Percentiles rank a stretch among this genome's conserved stretches.
phyloP scores from a whole-genome alignment of 768 basidiomycete species.

The Lentinula guzmanii region DNA sequence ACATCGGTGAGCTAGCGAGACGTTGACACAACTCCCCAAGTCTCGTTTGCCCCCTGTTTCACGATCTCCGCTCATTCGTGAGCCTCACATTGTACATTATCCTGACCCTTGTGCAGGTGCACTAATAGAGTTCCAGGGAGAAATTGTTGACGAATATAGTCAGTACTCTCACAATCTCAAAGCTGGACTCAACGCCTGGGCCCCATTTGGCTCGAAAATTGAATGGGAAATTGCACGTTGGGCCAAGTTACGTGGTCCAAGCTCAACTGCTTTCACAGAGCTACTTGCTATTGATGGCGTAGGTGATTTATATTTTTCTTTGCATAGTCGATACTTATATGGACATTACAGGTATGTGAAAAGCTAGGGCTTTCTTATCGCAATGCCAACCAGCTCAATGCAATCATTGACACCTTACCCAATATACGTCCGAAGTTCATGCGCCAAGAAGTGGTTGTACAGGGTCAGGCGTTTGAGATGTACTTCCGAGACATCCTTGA shows the following conservation, averaged over 20 bases:
- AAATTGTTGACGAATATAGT: no score
- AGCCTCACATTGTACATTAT: no score
- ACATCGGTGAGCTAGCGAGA: no score
- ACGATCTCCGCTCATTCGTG: no score
- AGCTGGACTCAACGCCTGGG: no score
- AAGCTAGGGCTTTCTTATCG: conserved; percentile 25
- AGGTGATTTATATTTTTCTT: background rate
- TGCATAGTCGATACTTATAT: background rate
- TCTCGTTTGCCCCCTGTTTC: no score
- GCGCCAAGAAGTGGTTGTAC: conserved; percentile 1
- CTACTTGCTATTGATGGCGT: background rate
- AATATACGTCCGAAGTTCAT: background rate
- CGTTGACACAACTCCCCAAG: no score
- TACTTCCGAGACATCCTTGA: background rate
- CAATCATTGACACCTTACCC: background rate
- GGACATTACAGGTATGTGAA: conserved; percentile 12
- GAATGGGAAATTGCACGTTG: background rate
- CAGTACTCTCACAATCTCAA: no score
- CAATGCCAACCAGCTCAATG: conserved; percentile 14
- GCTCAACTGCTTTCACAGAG: background rate
- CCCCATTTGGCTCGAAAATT: background rate
- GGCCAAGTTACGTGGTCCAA: background rate
- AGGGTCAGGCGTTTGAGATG: conserved; percentile 19
- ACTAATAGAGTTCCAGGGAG: no score
- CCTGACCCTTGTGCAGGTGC: no score